A percentile compares a stretch with the other conserved stretches of the same genome.
Evolutionary conservation across 345 rosid species (phyloP).

Genomic region (Salix udensis): DNA sequence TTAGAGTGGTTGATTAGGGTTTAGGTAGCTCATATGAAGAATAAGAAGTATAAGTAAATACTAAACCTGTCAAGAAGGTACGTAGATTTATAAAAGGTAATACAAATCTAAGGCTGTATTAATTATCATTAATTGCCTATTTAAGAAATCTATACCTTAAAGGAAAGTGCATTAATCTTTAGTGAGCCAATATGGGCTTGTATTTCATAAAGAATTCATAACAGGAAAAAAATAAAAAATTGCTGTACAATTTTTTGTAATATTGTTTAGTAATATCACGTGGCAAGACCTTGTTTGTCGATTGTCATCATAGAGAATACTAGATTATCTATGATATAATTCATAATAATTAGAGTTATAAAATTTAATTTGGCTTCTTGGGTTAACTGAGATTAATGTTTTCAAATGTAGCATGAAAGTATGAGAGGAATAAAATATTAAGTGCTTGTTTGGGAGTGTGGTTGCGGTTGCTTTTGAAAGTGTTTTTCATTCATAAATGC

Average conservation of each 20-base stretch:
- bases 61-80: background rate
- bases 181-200: background rate
- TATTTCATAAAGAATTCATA: background rate
- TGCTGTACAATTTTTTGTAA: background rate
- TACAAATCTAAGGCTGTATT: slow-evolving; percentile 6
- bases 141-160: background rate
- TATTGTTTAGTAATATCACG: background rate
- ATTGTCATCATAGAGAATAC: background rate
- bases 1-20: slow-evolving; percentile 42
- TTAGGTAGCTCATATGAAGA: slow-evolving; percentile 51
- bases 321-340: too few species aligned
- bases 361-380: too few species aligned
- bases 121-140: background rate
- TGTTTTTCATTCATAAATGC: too few species aligned
- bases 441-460: too few species aligned
- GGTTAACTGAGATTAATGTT: too few species aligned
- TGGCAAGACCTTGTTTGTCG: background rate
- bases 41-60: slow-evolving; percentile 15
- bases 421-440: too few species aligned
- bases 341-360: too few species aligned
- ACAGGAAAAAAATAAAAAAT: background rate
- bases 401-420: too few species aligned
- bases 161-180: background rate
- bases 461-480: too few species aligned
- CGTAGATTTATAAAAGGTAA: slow-evolving; percentile 5